Conservation (phyloP, 2,329 filamentous ascomycete genomes). For the Pestalotiopsis sp. region DNA sequence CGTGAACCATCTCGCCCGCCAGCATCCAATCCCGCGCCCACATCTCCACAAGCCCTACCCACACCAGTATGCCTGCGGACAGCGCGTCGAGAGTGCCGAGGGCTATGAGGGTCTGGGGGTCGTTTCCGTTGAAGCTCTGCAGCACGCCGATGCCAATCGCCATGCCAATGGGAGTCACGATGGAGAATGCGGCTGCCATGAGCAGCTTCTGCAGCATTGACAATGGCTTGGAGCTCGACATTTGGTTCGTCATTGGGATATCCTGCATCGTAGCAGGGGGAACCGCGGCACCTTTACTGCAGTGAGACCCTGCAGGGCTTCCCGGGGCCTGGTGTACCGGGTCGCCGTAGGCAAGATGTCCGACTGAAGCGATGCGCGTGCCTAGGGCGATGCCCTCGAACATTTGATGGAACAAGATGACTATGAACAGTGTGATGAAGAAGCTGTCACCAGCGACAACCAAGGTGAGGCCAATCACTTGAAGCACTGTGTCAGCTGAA, state of each 20-base stretch:
- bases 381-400: conserved; percentile 77
- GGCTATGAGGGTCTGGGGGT: conserved; percentile 66
- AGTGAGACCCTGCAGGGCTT: conserved; percentile 5
- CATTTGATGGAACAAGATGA: conserved; percentile 77
- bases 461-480: conserved; percentile 64
- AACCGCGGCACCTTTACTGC: conserved; percentile 9
- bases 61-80: conserved; percentile 74
- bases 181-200: conserved; percentile 64
- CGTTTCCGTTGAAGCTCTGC: conserved; percentile 71
- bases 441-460: conserved; percentile 59
- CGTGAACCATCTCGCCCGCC: conserved; percentile 55
- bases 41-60: conserved; percentile 81
- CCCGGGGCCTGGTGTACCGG: background rate
- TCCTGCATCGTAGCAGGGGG: background rate
- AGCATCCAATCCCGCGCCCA: conserved; percentile 74
- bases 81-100: conserved; percentile 74
- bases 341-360: background rate
- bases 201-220: conserved; percentile 53
- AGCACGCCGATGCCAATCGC: conserved; percentile 75
- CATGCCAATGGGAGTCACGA: conserved; percentile 78
- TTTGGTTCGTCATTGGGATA: conserved; percentile 6
- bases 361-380: conserved; percentile 65
- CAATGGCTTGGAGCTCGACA: conserved; percentile 23
- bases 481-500: conserved; percentile 15
- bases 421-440: conserved; percentile 59